Evolutionary conservation across 2,329 filamentous ascomycete genomes (phyloP), one percentile per base, ranked within the genome.

Genomic region (Alternaria solani): DNA sequence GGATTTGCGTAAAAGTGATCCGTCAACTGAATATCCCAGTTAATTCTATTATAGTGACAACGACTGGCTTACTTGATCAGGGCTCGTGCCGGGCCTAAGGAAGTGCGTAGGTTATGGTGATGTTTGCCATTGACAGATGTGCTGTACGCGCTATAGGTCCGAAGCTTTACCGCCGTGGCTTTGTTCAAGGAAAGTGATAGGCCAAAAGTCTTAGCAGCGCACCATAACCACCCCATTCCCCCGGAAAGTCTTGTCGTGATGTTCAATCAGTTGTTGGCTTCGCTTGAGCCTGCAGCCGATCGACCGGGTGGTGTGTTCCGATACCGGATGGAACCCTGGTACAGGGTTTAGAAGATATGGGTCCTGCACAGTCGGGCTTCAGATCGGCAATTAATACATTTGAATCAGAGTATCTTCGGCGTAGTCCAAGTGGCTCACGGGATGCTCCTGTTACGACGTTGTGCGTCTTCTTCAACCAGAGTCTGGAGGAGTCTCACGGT

Each of bases 401-500:
- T 3, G 18, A 12, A 41, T 14, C 39, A 23, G 39, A 18, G 8
- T 5, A 5, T 12, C 14, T 48, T 25, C 30, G 18, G 32, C 23
- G 30, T 16, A 9, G 0, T 2, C 8, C 7, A 12, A n/a, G 5
- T 36, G 20, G 30, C 18, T 36, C 39, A 52, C n/a, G 9, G 25
- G 9, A 36, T 20, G 4, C 7, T 28, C 39, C 16, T n/a, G 23
- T 38, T 12, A 12, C 4, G 51, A 7, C 5, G 12, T 30, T 53
- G 34, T 12, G 18, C 18, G 8, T 52, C 46, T 46, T 65, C 51
- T 42, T 75, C 72, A 3, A 72, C 60, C 16, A 75, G 59, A 9
- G 63, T 63, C 52, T 76, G 73, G 3, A 77, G 62, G 38, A 71
- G 63, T 39, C 66, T 71, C 9, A 76, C 72, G 12, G 68, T 69